Percentiles rank a stretch among this genome's conserved stretches.
Evolutionary conservation across 2,329 filamentous ascomycete species (phyloP).

Genomic region (Scleromitrula shiraiana): DNA sequence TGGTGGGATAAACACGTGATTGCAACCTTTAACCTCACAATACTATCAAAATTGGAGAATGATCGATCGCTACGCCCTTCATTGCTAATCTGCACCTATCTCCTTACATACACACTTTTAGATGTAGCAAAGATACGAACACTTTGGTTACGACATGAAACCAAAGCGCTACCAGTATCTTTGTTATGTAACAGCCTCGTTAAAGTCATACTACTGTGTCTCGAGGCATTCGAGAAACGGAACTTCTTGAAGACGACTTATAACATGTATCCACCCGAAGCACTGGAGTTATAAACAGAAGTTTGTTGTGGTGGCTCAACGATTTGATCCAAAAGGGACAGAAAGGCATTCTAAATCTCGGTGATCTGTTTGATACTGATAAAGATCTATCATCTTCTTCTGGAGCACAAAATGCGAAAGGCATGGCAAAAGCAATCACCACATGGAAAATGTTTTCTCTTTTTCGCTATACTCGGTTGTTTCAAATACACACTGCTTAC

Average conservation of each 20-base stretch:
- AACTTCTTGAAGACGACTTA: slow-evolving; percentile 4
- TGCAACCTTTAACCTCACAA: not conserved
- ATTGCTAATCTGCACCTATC: slow-evolving; percentile 9
- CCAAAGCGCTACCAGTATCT: not conserved
- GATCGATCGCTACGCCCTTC: slow-evolving; percentile 11
- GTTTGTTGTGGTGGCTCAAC: slow-evolving; percentile 32
- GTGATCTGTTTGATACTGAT: slow-evolving; percentile 21
- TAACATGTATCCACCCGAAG: slow-evolving; percentile 16
- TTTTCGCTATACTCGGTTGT: not conserved
- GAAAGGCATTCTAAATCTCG: slow-evolving; percentile 20
- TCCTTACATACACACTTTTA: slow-evolving; percentile 10
- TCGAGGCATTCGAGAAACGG: slow-evolving; percentile 14
- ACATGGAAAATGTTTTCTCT: not conserved
- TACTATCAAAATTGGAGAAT: slow-evolving; percentile 13
- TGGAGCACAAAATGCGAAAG: not conserved
- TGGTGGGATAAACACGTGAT: too few relatives aligned
- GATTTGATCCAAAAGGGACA: slow-evolving; percentile 26
- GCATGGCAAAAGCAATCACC: not conserved
- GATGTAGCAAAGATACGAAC: slow-evolving; percentile 12
- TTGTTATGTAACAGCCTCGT: slow-evolving; percentile 5
- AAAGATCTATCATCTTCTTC: slow-evolving; percentile 3
- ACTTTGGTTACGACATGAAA: slow-evolving; percentile 7
- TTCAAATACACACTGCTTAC: slow-evolving; percentile 10
- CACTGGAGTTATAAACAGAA: slow-evolving; percentile 27
- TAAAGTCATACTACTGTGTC: slow-evolving; percentile 10